Percentiles rank a stretch among this genome's conserved stretches.
These are phyloP conservation scores for Moesziomyces sp. DNA, from an alignment of 1,284 basidiomycete genomes.

Conservation along the genomic window DNA sequence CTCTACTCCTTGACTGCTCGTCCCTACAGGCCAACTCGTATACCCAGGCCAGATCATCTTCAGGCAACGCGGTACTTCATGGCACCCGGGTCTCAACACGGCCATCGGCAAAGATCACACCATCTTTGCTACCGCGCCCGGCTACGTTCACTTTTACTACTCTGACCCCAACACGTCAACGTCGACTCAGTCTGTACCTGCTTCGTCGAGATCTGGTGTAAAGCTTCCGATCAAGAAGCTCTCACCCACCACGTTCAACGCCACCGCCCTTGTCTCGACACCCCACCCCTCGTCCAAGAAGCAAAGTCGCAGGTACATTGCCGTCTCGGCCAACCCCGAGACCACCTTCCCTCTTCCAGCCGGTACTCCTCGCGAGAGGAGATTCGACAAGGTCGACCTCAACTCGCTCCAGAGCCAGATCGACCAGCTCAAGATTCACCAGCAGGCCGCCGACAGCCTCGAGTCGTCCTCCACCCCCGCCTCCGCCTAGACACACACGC, in stretches of 20 bases:
- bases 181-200: conserved; percentile 5
- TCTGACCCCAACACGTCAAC: conserved; percentile 20
- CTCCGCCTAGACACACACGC: conserved; percentile 6
- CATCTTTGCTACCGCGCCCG: conserved; percentile 62
- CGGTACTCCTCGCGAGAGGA: conserved; percentile 46
- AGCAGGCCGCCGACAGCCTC: conserved; percentile 11
- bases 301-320: conserved; percentile 59
- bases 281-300: conserved; percentile 61
- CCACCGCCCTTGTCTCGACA: conserved; percentile 29
- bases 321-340: conserved; percentile 54
- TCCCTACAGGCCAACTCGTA: conserved; percentile 52
- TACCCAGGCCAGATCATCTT: conserved; percentile 63
- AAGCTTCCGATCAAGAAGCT: conserved; percentile 45
- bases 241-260: conserved; percentile 28
- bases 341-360: conserved; percentile 43
- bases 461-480: conserved; percentile 12
- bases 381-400: conserved; percentile 62
- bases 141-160: conserved; percentile 66
- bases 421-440: conserved; percentile 48
- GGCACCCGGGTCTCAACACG: conserved; percentile 65
- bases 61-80: conserved; percentile 65
- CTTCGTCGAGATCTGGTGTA: conserved; percentile 27
- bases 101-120: conserved; percentile 66
- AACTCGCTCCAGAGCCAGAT: conserved; percentile 51
- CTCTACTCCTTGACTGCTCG: neutral